Evolutionary conservation across 805 yeast species (phyloP).

Genomic region (Millerozyma miso): DNA sequence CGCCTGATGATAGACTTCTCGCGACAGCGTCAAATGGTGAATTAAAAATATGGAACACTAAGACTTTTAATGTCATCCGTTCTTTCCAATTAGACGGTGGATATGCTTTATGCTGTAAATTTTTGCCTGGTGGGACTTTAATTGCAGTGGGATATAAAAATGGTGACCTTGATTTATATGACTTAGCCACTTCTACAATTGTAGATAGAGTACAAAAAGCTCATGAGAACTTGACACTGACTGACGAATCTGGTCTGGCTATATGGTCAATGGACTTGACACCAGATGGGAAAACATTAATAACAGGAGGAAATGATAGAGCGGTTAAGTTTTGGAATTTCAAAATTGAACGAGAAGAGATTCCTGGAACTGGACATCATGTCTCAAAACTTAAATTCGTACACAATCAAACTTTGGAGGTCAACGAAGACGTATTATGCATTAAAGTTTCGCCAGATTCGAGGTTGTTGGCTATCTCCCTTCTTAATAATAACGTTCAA

Average conservation of each 20-base stretch:
- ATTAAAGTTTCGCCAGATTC: slow-evolving; percentile 79
- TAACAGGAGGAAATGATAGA: slow-evolving; percentile 95
- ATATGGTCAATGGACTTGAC: slow-evolving; percentile 89
- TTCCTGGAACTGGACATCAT: slow-evolving; percentile 61
- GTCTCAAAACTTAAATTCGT: slow-evolving; percentile 54
- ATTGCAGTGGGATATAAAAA: slow-evolving; percentile 84
- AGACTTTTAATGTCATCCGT: slow-evolving; percentile 70
- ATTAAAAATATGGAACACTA: slow-evolving; percentile 83
- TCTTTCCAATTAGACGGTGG: slow-evolving; percentile 74
- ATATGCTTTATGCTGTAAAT: slow-evolving; percentile 73
- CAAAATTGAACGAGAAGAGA: slow-evolving; percentile 57
- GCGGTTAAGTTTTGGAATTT: slow-evolving; percentile 87
- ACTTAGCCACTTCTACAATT: slow-evolving; percentile 75
- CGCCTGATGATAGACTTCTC: slow-evolving; percentile 72
- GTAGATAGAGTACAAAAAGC: slow-evolving; percentile 67
- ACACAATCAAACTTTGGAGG: slow-evolving; percentile 78
- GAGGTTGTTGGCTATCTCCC: slow-evolving; percentile 73
- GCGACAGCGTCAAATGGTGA: slow-evolving; percentile 91
- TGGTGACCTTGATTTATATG: slow-evolving; percentile 81
- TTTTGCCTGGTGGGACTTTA: slow-evolving; percentile 88
- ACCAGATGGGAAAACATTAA: slow-evolving; percentile 76
- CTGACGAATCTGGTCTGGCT: slow-evolving; percentile 44
- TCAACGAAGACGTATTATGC: slow-evolving; percentile 79
- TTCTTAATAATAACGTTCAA: slow-evolving; percentile 92
- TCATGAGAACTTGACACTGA: slow-evolving; percentile 38